Base-by-base conservation (phyloP, 305 asterid species). In the Fraxinus sp. region DNA sequence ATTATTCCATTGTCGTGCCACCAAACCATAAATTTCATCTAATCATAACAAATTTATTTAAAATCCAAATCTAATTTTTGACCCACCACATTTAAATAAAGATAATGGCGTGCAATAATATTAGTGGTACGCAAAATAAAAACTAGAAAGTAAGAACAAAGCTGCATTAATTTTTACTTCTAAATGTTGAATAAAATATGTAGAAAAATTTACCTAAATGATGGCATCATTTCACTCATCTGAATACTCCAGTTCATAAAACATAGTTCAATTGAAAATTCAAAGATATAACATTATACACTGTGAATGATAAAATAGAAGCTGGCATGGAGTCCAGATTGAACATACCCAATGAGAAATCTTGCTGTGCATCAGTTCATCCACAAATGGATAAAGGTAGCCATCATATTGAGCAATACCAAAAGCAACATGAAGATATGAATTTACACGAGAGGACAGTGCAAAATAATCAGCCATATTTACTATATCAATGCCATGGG, bases 381-480 rank as follows among this genome's bases (percentile, higher is more conserved):
- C 96, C 84, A 91, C 97, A 88, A 94, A 94, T 62, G 89, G 90
- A 85, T 88, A 83, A 77, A 97, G 95, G 90, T 97, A 97, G 84
- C 92, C 94, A 81, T 94, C 94, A 85, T 94, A 94, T 83, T 89
- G 93, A 86, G 98, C 94, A 85, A 97, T 97, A 86, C 80, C 52
- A 86, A 92, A 96, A 83, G 98, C 97, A 87, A 93, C 95, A 81
- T 85, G 91, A 82, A 94, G 95, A 87, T 97, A 97, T 4, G 99
- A 94, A 86, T 94, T 93, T 41, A 87, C 86, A 79, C 98, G 94
- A 41, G 99, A 94, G 83, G 99, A 92, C 74, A 97, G 94, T 74
- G 99, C 99, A 88, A 96, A 96, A 88, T 91, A 97, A 89, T 97
- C 99, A 39, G 99, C 98, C 3, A 94, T 84, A 83, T 92, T 94